These are phyloP conservation scores for Phytomonas sp. DNA, from an alignment of 208 protist species.

Conservation along the genomic window DNA sequence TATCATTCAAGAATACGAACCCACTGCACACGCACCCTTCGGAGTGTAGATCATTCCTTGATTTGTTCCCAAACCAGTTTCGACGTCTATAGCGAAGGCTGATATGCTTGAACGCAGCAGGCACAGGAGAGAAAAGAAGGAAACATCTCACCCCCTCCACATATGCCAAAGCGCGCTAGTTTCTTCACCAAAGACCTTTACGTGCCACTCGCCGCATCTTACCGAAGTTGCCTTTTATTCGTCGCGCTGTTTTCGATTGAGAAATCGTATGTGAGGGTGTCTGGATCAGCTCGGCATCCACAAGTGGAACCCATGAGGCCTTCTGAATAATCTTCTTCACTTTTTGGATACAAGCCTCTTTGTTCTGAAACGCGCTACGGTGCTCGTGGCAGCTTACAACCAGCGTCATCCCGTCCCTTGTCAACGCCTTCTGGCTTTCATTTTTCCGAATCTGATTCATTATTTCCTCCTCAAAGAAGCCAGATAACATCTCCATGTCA, in stretches of 20 bases:
- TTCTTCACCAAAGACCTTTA: slow-evolving; percentile 27
- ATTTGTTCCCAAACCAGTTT: too few species aligned
- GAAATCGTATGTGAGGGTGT: slow-evolving; percentile 33
- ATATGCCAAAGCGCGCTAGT: too few species aligned
- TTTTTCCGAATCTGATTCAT: slow-evolving; percentile 27
- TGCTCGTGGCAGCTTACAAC: slow-evolving; percentile 66
- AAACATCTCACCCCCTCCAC: background rate
- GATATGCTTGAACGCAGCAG: background rate
- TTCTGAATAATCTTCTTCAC: slow-evolving; percentile 50
- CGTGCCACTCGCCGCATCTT: slow-evolving; percentile 39
- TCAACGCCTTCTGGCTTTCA: slow-evolving; percentile 32
- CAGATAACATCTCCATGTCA: slow-evolving; percentile 32
- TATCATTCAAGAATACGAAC: too few species aligned
- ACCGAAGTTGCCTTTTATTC: slow-evolving; percentile 41
- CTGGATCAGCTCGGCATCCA: slow-evolving; percentile 44
- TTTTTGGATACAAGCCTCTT: slow-evolving; percentile 50
- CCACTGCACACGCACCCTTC: too few species aligned
- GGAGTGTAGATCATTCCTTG: too few species aligned
- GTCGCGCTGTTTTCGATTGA: slow-evolving; percentile 32
- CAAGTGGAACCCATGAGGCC: slow-evolving; percentile 73
- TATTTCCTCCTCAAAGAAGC: slow-evolving; percentile 50
- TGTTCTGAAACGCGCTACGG: slow-evolving; percentile 72
- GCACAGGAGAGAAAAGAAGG: slow-evolving; percentile 5
- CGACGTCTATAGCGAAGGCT: background rate
- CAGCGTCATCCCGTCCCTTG: slow-evolving; percentile 37